A percentile compares a stretch with the other conserved stretches of the same genome.
These are phyloP conservation scores for Exidia glandulosa DNA, from an alignment of 768 basidiomycete species.

Conservation along the genomic window DNA sequence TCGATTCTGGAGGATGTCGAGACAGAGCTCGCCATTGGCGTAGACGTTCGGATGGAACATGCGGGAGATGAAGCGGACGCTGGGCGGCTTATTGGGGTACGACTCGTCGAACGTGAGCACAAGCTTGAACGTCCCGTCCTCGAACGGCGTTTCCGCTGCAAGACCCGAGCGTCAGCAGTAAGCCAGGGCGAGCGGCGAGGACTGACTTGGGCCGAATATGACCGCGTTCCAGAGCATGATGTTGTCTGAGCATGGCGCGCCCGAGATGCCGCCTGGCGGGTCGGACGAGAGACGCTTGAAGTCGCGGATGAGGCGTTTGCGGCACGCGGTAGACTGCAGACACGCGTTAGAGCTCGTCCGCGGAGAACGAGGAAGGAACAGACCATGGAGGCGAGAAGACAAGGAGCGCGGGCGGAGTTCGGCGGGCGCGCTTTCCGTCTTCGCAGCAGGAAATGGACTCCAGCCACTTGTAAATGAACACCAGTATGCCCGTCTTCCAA, in stretches of 20 bases:
- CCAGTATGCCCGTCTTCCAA: neutral
- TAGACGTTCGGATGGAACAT: slow-evolving; percentile 99
- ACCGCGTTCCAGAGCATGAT: slow-evolving; percentile 99
- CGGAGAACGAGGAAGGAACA: neutral
- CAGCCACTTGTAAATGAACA: neutral
- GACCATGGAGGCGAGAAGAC: neutral
- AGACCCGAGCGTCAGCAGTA: neutral
- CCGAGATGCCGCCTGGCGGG: slow-evolving; percentile 92
- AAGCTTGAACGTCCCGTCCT: slow-evolving; percentile 98
- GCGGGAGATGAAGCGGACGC: slow-evolving; percentile 89
- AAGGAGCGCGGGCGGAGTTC: neutral
- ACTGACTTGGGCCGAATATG: slow-evolving; percentile 92
- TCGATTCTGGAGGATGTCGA: slow-evolving; percentile 96
- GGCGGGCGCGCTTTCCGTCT: neutral
- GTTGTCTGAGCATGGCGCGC: slow-evolving; percentile 94
- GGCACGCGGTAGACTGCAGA: slow-evolving; percentile 80
- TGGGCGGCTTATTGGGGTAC: slow-evolving; percentile 97
- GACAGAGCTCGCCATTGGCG: slow-evolving; percentile 93
- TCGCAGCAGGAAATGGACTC: neutral
- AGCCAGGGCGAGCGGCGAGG: neutral
- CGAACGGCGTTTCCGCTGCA: slow-evolving; percentile 94
- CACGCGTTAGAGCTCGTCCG: neutral
- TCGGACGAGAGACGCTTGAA: slow-evolving; percentile 93
- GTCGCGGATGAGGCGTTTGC: slow-evolving; percentile 91
- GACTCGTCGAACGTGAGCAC: slow-evolving; percentile 92